Evolutionary conservation across 1,139 yeast species (phyloP).

Genomic region (Hansenula anomala): DNA sequence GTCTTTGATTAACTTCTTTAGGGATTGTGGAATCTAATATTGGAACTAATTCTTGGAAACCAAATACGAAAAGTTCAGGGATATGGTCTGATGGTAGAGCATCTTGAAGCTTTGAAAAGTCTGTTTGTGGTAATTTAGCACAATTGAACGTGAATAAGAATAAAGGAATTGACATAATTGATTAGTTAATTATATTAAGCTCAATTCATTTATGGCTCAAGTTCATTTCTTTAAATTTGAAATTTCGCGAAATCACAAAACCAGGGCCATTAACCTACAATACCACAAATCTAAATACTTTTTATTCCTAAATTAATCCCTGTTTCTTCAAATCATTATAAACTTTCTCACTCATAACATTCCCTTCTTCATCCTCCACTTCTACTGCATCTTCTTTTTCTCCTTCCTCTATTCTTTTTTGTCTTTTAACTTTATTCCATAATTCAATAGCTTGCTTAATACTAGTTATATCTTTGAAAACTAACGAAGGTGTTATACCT

Average conservation of each 20-base stretch:
- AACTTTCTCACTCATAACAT: conserved; percentile 81
- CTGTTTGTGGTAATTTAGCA: conserved; percentile 31
- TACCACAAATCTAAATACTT: too few species aligned
- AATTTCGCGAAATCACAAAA: too few species aligned
- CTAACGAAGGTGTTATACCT: conserved; percentile 53
- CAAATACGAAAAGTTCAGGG: conserved; percentile 59
- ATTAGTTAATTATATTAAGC: too few species aligned
- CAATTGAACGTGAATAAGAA: conserved; percentile 36
- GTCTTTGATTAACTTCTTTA: conserved; percentile 31
- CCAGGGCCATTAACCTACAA: too few species aligned
- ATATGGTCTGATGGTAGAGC: conserved; percentile 31
- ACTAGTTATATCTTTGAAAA: conserved; percentile 60
- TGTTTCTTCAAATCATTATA: conserved; percentile 82
- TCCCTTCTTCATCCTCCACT: conserved; percentile 90
- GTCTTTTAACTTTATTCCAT: conserved; percentile 43
- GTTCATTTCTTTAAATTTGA: too few species aligned
- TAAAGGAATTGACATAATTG: not conserved
- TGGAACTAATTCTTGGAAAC: conserved; percentile 71
- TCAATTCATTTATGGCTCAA: too few species aligned
- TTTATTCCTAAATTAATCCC: conserved; percentile 59
- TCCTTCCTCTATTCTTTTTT: conserved; percentile 34
- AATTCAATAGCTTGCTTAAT: conserved; percentile 66
- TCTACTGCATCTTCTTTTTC: conserved; percentile 60
- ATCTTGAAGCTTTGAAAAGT: conserved; percentile 9
- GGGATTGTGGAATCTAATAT: conserved; percentile 58